Evolutionary conservation across 768 basidiomycete genomes (phyloP).

Genomic region (Amanita pallidorosea): DNA sequence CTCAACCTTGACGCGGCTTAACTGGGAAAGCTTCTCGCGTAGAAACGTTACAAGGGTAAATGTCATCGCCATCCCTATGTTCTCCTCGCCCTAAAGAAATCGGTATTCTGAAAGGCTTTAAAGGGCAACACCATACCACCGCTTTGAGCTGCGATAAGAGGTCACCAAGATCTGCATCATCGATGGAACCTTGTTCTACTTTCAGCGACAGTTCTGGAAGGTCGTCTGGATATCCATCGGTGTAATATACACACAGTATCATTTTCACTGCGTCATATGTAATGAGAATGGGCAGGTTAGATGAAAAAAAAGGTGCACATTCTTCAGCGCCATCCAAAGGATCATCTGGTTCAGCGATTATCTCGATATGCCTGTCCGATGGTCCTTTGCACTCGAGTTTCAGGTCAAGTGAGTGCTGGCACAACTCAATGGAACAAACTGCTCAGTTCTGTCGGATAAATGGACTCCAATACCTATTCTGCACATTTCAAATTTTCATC

Average conservation of each 20-base stretch:
- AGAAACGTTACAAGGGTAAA: slow-evolving; percentile 87
- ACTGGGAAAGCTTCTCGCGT: slow-evolving; percentile 58
- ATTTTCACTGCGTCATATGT: slow-evolving; percentile 50
- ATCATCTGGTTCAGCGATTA: slow-evolving; percentile 84
- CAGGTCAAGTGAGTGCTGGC: slow-evolving; percentile 21
- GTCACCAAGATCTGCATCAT: slow-evolving; percentile 41
- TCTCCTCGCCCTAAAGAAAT: slow-evolving; percentile 60
- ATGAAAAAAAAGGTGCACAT: slow-evolving; percentile 27
- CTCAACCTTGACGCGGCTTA: slow-evolving; percentile 53
- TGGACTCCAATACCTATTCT: slow-evolving; percentile 80
- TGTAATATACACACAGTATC: slow-evolving; percentile 64
- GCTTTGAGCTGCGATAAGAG: slow-evolving; percentile 48
- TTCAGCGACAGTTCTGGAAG: slow-evolving; percentile 67
- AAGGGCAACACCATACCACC: slow-evolving; percentile 31
- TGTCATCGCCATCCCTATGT: slow-evolving; percentile 94
- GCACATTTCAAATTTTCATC: slow-evolving; percentile 7
- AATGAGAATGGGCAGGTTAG: slow-evolving; percentile 1
- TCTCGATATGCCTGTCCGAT: slow-evolving; percentile 71
- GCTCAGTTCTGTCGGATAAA: slow-evolving; percentile 89
- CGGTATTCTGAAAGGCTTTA: slow-evolving; percentile 3
- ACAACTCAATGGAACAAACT: slow-evolving; percentile 47
- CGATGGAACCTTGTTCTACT: slow-evolving; percentile 46
- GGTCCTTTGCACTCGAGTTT: slow-evolving; percentile 57
- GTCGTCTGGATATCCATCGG: slow-evolving; percentile 74
- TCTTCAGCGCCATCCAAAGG: slow-evolving; percentile 49